These are phyloP conservation scores for Teunomyces atbi DNA, from an alignment of 805 yeast species.

Conservation along the genomic window DNA sequence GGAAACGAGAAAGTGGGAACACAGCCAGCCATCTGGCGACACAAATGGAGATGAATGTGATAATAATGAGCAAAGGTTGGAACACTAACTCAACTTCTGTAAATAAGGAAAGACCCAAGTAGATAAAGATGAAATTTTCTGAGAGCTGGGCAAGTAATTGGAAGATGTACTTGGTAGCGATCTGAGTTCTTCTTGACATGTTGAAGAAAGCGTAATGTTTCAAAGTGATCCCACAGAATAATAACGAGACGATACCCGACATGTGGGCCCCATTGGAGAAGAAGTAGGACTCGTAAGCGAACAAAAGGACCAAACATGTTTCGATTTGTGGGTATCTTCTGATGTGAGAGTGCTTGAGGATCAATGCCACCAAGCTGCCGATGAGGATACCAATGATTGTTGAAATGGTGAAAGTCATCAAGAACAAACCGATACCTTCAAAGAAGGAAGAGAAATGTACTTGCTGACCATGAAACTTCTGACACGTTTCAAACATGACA, in stretches of 20 bases:
- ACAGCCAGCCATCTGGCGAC: constrained; percentile 97
- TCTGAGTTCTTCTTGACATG: constrained; percentile 96
- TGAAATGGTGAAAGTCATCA: constrained; percentile 90
- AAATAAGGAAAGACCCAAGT: constrained; percentile 88
- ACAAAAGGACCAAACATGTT: constrained; percentile 83
- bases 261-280: constrained; percentile 98
- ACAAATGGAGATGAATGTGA: constrained; percentile 87
- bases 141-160: constrained; percentile 92
- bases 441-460: constrained; percentile 75
- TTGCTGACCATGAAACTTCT: constrained; percentile 83
- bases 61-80: constrained; percentile 88
- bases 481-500: constrained; percentile 98
- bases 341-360: constrained; percentile 88
- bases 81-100: constrained; percentile 95
- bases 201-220: constrained; percentile 96
- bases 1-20: constrained; percentile 82
- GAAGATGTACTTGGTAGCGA: constrained; percentile 92
- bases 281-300: constrained; percentile 95
- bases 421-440: constrained; percentile 89
- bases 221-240: constrained; percentile 94
- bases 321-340: constrained; percentile 96
- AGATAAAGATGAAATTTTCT: constrained; percentile 95
- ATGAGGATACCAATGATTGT: constrained; percentile 84
- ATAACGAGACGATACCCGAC: constrained; percentile 95
- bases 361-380: constrained; percentile 85